Percentiles rank a stretch among this genome's conserved stretches.
These are phyloP conservation scores for Aplosporella prunicola DNA, from an alignment of 2,329 filamentous ascomycete genomes.

Conservation along the genomic window DNA sequence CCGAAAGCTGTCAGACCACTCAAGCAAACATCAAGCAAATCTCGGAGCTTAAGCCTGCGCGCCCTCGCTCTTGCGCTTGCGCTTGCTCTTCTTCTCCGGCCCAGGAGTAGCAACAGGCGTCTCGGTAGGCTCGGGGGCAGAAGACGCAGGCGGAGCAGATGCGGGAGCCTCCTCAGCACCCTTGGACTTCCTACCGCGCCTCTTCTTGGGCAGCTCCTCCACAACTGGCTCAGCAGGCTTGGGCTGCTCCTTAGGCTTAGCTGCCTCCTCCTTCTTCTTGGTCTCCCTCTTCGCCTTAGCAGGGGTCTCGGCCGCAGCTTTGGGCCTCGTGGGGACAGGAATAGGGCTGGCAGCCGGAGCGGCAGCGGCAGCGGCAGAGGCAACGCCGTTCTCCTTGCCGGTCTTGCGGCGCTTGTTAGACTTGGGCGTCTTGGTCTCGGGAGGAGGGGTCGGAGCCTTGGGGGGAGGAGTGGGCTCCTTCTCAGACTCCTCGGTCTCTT, in stretches of 20 bases:
- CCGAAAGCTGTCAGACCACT: not conserved
- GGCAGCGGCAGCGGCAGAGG: conserved; percentile 1
- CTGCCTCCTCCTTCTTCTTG: conserved; percentile 6
- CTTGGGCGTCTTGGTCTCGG: conserved; percentile 10
- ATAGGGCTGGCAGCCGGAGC: conserved; percentile 7
- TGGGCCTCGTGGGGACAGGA: conserved; percentile 5
- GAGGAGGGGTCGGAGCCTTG: conserved; percentile 9
- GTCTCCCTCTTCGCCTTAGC: not conserved
- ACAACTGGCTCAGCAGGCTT: not conserved
- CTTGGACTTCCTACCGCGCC: conserved; percentile 10
- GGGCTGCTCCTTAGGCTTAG: conserved; percentile 2
- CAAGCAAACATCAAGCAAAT: not conserved
- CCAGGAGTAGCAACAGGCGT: not conserved
- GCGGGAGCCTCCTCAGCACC: conserved; percentile 3
- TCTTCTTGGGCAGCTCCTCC: conserved; percentile 3
- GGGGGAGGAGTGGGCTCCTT: conserved; percentile 7
- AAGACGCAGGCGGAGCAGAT: not conserved
- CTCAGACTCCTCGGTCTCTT: conserved; percentile 1
- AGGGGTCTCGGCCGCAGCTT: conserved; percentile 4
- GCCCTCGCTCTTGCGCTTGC: conserved; percentile 10
- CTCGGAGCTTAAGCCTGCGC: not conserved
- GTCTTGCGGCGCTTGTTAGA: conserved; percentile 11
- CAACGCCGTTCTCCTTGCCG: conserved; percentile 6
- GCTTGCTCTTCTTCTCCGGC: conserved; percentile 11
- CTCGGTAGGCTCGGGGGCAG: not conserved